These are phyloP conservation scores for Candida sp. DNA, from an alignment of 1,139 yeast genomes.

Conservation along the genomic window DNA sequence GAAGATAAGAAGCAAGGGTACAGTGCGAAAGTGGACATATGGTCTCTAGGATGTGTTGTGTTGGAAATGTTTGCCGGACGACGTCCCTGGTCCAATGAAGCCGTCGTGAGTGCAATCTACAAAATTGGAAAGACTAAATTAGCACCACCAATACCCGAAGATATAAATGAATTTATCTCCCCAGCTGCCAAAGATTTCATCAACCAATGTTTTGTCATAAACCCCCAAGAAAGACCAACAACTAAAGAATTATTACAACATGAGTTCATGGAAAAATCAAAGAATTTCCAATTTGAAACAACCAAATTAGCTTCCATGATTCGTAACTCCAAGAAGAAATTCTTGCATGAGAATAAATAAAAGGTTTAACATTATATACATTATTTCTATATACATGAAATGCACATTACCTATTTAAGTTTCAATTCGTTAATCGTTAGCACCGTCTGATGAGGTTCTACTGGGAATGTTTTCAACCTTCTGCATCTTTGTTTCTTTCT, in stretches of 20 bases:
- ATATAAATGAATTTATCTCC: conserved; percentile 55
- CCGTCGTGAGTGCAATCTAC: conserved; percentile 75
- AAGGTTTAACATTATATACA: conserved; percentile 1
- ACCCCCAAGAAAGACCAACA: conserved; percentile 85
- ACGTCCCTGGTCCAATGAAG: conserved; percentile 80
- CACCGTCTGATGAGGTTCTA: conserved; percentile 80
- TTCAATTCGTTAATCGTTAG: conserved; percentile 73
- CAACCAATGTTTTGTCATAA: conserved; percentile 72
- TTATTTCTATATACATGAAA: background rate
- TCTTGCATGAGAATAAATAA: background rate
- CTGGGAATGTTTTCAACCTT: conserved; percentile 73
- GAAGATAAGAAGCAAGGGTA: conserved; percentile 86
- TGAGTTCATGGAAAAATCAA: conserved; percentile 50
- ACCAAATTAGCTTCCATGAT: conserved; percentile 60
- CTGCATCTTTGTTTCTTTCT: conserved; percentile 80
- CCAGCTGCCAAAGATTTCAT: conserved; percentile 67
- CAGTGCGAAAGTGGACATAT: conserved; percentile 91
- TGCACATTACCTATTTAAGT: conserved; percentile 25
- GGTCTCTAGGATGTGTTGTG: conserved; percentile 96
- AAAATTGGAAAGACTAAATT: conserved; percentile 70
- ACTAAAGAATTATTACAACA: conserved; percentile 66
- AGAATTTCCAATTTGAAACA: conserved; percentile 53
- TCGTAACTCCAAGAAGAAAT: conserved; percentile 26
- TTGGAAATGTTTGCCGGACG: conserved; percentile 91
- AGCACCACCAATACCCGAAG: conserved; percentile 96